Base-by-base conservation (phyloP, 495 filamentous ascomycete genomes). In the Penicillium ucsense region DNA sequence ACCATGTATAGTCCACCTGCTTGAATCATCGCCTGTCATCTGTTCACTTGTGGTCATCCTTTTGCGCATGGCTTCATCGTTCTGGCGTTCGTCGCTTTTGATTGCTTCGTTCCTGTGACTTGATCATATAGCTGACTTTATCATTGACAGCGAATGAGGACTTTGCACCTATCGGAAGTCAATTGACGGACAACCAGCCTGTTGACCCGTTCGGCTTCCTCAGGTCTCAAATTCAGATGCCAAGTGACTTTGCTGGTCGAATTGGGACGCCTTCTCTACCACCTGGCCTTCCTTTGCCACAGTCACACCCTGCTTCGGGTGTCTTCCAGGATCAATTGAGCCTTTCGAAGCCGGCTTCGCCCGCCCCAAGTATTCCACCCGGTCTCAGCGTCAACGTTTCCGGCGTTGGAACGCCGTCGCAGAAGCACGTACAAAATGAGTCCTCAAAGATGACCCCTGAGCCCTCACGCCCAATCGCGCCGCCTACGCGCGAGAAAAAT, bases 211-310 rank as follows among this genome's bases (percentile, higher is more conserved):
- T 72, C 44, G 73, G 61, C 4, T 73, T 75, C 52, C 59, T 71
- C 34, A 64, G 66, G 34, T 72, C 72, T 11, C 70, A 70, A 46
- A 49, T 70, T 7, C 70, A 70, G 46, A 49, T 70, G 8, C 52
- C 60, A 10, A 54, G 40, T 33, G 67, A 71, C 12, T 61, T 66
- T 39, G 49, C 60, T 9, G 62, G 59, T 34, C 70, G 72, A 29
- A 63, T 73, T 33, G 73, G 74, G 3, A 82, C 79, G 7, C 81
- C 82, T 3, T 74, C 72, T 2, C 65, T 84, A 7, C 84, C 84
- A 33, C 84, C 85, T 28, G 85, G 84, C 0, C 77, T 88, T 38
- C 76, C 76, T 9, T 59, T 81, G 8, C 73, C 76, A 4, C 76
- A 76, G 44, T 61, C 68, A 3, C 79, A 83, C 48, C 68, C 79